A percentile compares a stretch with the other conserved stretches of the same genome.
These are phyloP conservation scores for Pseudocercospora cruenta DNA, from an alignment of 2,329 filamentous ascomycete genomes.

Conservation along the genomic window DNA sequence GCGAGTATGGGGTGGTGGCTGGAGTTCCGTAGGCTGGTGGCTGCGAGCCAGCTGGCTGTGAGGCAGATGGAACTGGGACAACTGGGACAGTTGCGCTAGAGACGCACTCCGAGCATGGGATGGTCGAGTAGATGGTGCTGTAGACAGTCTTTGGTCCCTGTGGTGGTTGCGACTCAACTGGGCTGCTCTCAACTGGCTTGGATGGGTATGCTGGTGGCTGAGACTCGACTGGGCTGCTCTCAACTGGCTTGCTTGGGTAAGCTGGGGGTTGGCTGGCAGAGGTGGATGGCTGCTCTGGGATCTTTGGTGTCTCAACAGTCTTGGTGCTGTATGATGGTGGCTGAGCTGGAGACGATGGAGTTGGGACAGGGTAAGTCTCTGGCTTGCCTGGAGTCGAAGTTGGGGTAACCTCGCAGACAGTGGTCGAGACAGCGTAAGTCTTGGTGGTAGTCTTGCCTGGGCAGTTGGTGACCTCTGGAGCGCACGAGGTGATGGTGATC, in stretches of 20 bases:
- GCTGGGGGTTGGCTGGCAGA: background rate
- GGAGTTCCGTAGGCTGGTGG: slow-evolving; percentile 2
- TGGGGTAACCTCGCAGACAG: slow-evolving; percentile 11
- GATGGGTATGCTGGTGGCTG: background rate
- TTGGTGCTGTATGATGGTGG: background rate
- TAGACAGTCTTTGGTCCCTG: background rate
- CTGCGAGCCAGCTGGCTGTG: background rate
- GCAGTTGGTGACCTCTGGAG: slow-evolving; percentile 42
- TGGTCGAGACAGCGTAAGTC: slow-evolving; percentile 19
- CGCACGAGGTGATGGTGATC: slow-evolving; percentile 46
- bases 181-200: background rate
- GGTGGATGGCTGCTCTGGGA: background rate
- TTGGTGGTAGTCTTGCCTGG: slow-evolving; percentile 31
- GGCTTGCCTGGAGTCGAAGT: background rate
- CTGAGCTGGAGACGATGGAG: background rate
- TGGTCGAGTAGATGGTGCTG: slow-evolving; percentile 8
- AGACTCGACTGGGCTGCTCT: background rate
- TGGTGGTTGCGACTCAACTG: background rate
- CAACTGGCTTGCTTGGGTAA: background rate
- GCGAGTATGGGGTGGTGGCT: slow-evolving; percentile 15
- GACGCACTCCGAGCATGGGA: slow-evolving; percentile 12
- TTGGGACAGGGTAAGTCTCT: background rate
- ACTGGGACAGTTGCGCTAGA: slow-evolving; percentile 9
- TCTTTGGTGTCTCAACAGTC: background rate
- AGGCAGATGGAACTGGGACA: slow-evolving; percentile 7